Base-by-base conservation (phyloP, 192 early-diverging fungal genomes). In the Coemansia sp. region DNA sequence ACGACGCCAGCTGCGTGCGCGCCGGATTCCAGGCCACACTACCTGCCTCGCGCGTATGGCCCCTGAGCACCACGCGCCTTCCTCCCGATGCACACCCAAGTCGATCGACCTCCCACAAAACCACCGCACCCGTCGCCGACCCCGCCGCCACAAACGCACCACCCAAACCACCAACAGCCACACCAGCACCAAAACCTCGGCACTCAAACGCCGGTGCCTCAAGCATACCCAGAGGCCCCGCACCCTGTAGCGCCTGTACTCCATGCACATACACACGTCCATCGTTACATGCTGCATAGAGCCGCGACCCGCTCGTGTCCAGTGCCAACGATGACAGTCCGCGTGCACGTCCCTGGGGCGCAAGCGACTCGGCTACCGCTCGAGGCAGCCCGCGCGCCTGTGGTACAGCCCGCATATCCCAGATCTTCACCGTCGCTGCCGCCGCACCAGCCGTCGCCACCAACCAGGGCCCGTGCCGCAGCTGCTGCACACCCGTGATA, bases 261-360 rank as follows among this genome's bases (percentile, higher is more conserved):
- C 84, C 81, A 70, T 85, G 87, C 72, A 87, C 85, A 53, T 92
- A 84, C 4, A 94, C 72, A 32, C 78, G 67, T 47, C 42, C 60
- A 44, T 67, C 90, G 25, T 80, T 82, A 72, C 86, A 91, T 0
- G 88, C 53, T 10, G 90, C 78, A 57, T 81, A 93, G 11, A 93
- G 43, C 0, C 83, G 56, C 17, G 80, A 72, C 5, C 90, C 91
- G 25, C 76, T 66, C 0, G 80, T 57, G 40, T 84, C 79, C 5
- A 89, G 40, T 4, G 81, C 68, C 47, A 94, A 69, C 20, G 86
- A 85, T 0, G 86, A 67, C 19, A 87, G 80, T 3, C 90, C 83
- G 41, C 60, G 60, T 18, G 64, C 22, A 47, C 51, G 10, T 61
- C 82, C 10, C 45, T 44, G 1, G 80, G 84, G 30, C 64, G 60